Base-by-base conservation (phyloP, 495 filamentous ascomycete genomes). In the Cercophora samala region DNA sequence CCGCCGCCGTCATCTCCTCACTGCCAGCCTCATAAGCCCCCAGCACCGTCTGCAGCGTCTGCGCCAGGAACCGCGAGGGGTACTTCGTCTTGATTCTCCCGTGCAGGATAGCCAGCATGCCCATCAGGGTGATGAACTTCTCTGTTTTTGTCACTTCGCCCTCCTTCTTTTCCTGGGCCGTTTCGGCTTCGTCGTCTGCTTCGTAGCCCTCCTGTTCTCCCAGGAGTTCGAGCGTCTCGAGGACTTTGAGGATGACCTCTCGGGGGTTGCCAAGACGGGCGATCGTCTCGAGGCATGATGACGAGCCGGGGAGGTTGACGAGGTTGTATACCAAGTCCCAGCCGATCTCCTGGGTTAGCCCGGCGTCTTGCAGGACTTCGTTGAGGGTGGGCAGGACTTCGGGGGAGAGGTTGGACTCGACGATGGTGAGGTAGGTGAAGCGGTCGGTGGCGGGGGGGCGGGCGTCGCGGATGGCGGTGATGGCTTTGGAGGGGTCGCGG, bases 251-350 rank as follows among this genome's bases (percentile, higher is more conserved):
- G 53, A 97, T 90, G 51, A 97, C 95, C 74, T 99, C 95, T 63
- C 95, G 83, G 0, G 95, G 96, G 71, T 98, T 99, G 23, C 95
- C 95, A 60, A 93, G 79, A 11, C 89, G 83, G 21, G 96, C 94
- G 64, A 86, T 80, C 0, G 86, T 88, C 62, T 91, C 87, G 1
- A 99, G 84, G 75, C 93, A 96, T 71, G 85, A 78, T 52, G 87
- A 84, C 3, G 89, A 91, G 46, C 84, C 87, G 1, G 90, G 88
- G 0, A 97, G 85, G 19, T 90, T 88, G 21, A 97, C 80, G 2
- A 99, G 86, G 59, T 96, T 85, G 73, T 91, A 89, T 8, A 99
- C 90, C 54, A 99, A 78, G 73, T 99, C 95, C 95, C 95, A 99
- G 58, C 95, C 96, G 72, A 99, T 97, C 68, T 97, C 93, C 58